Percentiles rank a stretch among this genome's conserved stretches.
Conservation (phyloP, 1,284 basidiomycete genomes). For the Cryptococcus jaspeensis region DNA sequence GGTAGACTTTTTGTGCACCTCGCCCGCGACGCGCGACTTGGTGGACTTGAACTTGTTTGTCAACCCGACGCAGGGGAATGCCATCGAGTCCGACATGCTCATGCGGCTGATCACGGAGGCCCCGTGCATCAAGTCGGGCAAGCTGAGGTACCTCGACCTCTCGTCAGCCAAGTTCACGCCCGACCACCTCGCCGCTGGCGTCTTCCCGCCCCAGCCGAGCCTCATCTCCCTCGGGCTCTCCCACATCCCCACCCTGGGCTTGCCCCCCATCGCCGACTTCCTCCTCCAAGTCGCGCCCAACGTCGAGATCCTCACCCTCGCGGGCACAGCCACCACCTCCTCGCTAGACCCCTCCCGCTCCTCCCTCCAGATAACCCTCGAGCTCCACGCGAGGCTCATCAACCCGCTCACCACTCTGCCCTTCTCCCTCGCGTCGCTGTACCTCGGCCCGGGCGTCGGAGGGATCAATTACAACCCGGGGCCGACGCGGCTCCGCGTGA, state of each 20-base stretch:
- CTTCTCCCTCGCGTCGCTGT: conserved; percentile 59
- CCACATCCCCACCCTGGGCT: conserved; percentile 70
- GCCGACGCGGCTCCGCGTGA: conserved; percentile 76
- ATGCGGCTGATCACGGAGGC: conserved; percentile 67
- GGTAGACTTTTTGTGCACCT: conserved; percentile 68
- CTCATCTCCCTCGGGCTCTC: conserved; percentile 86
- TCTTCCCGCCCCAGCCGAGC: conserved; percentile 65
- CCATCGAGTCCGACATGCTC: conserved; percentile 70
- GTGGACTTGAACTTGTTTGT: conserved; percentile 85
- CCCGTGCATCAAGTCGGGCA: conserved; percentile 75
- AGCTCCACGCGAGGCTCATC: conserved; percentile 62
- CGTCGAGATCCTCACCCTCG: conserved; percentile 82
- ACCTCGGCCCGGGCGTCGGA: conserved; percentile 16
- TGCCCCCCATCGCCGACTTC: conserved; percentile 69
- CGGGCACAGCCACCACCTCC: conserved; percentile 73
- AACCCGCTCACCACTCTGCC: conserved; percentile 76
- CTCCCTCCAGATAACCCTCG: conserved; percentile 45
- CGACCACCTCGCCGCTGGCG: conserved; percentile 55
- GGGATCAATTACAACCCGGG: conserved; percentile 51
- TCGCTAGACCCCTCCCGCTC: conserved; percentile 57
- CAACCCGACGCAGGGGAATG: conserved; percentile 80
- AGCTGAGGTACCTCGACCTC: conserved; percentile 83
- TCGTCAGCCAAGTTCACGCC: conserved; percentile 75
- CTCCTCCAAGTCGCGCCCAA: conserved; percentile 67
- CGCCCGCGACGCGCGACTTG: conserved; percentile 62